A percentile compares a stretch with the other conserved stretches of the same genome.
These are phyloP conservation scores for Rhodomyrtus tomentosa DNA, from an alignment of 345 rosid genomes.

Conservation along the genomic window DNA sequence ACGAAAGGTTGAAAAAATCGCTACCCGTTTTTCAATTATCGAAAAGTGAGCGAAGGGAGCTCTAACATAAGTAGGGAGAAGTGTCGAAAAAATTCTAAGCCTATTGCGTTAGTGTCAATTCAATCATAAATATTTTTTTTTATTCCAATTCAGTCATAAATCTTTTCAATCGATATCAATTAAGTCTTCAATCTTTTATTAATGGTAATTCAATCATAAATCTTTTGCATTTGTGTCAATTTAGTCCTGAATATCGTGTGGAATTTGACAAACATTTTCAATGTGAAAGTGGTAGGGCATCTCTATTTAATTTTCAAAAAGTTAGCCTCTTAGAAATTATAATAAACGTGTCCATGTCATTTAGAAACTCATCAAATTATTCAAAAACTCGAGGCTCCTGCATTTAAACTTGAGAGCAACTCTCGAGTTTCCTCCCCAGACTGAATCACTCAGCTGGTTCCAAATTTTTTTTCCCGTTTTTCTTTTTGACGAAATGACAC, in stretches of 20 bases:
- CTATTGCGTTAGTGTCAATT: no score
- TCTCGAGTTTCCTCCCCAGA: background rate
- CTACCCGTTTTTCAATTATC: fast-evolving
- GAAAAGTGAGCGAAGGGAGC: background rate
- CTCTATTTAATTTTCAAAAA: background rate
- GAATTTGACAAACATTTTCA: background rate
- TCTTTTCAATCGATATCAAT: no score
- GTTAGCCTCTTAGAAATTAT: background rate
- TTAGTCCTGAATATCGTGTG: background rate
- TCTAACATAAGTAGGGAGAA: no score
- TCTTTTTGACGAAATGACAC: no score
- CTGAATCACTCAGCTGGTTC: background rate
- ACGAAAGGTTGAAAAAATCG: background rate
- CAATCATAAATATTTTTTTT: no score
- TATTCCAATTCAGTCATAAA: no score
- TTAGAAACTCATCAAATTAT: background rate
- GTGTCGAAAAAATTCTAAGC: no score
- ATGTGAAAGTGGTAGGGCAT: background rate
- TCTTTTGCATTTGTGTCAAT: no score
- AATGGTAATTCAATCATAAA: no score
- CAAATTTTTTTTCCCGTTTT: no score
- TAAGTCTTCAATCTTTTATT: no score
- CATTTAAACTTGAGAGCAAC: background rate
- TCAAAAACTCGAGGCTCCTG: background rate
- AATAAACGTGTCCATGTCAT: background rate